These are phyloP conservation scores for Alloascoidea africana DNA, from an alignment of 805 yeast species.

Conservation along the genomic window DNA sequence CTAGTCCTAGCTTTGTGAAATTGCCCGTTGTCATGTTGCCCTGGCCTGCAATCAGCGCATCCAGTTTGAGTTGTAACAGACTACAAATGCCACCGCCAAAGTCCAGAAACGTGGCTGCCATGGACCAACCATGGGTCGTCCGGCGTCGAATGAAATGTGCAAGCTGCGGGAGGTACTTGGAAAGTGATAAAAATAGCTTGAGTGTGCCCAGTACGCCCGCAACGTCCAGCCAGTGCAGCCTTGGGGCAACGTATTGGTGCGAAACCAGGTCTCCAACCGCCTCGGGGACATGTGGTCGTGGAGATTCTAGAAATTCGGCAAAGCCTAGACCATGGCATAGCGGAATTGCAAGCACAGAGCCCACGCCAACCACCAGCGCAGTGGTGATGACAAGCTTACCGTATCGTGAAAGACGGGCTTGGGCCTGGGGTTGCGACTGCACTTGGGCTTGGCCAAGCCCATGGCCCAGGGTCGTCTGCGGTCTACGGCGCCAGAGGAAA, in stretches of 20 bases:
- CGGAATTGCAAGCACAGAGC: slow-evolving; percentile 7
- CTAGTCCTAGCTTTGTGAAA: neutral
- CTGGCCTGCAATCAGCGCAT: slow-evolving; percentile 18
- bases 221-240: slow-evolving; percentile 18
- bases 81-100: slow-evolving; percentile 26
- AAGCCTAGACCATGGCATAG: neutral
- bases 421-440: too few species aligned
- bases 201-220: slow-evolving; percentile 26
- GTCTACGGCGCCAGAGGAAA: neutral
- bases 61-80: slow-evolving; percentile 23
- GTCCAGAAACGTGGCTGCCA: slow-evolving; percentile 24
- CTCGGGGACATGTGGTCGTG: slow-evolving; percentile 2
- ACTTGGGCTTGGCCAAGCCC: too few species aligned
- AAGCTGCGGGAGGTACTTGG: slow-evolving; percentile 35
- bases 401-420: slow-evolving; percentile 5
- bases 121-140: slow-evolving; percentile 31
- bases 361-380: slow-evolving; percentile 8
- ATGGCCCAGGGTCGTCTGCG: neutral
- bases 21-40: neutral
- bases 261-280: neutral
- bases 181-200: slow-evolving; percentile 26
- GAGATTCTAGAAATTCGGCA: too few species aligned
- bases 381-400: slow-evolving; percentile 15
- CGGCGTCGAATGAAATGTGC: slow-evolving; percentile 23
- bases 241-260: slow-evolving; percentile 2